Evolutionary conservation across 345 rosid species (phyloP), one percentile per base, ranked within the genome.

Genomic region (Hypericum androsaemum): DNA sequence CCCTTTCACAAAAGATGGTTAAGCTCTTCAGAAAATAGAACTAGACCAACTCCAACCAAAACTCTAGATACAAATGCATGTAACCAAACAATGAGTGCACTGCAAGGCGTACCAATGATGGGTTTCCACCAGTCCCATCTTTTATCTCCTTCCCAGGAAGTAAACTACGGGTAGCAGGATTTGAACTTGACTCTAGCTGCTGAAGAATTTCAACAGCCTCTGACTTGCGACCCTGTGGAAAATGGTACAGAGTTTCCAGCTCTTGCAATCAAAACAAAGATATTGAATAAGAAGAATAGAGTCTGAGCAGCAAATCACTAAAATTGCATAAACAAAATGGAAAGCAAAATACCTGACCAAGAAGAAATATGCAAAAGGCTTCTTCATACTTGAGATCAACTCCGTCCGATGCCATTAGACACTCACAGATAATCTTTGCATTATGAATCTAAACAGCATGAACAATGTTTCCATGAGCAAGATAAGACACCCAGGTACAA

Each of bases 331-430:
- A n/a, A n/a, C 1, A 22, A 22, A 22, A 22, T 22, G 32, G 4
- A n/a, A 22, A 1, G 53, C 56, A 39, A 43, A 44, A 35, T 62
- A 92, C 98, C 96, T 88, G 84, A 41, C 89, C 89, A 57, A 92
- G 80, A 69, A 92, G 83, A 70, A 82, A 92, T 62, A 63, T 58
- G 76, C 95, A 88, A 50, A 88, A 74, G 35, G 84, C 77, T 68
- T 83, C 89, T 71, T 92, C 98, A 74, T 81, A 82, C 77, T 85
- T 92, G 47, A 92, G 81, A 80, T 88, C 94, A 57, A 70, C 62
- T 50, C 88, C 80, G 50, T 92, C 98, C 14, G 96, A 83, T 66
- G 85, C 67, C 54, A 80, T 78, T 71, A 92, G 79, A 70, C 95
- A 83, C 51, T 85, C 95, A 3, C 89, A 84, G 35, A 88, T 74